Percentiles rank a stretch among this genome's conserved stretches.
Conservation (phyloP, 2,329 filamentous ascomycete species). For the Botrytis hyacinthi region DNA sequence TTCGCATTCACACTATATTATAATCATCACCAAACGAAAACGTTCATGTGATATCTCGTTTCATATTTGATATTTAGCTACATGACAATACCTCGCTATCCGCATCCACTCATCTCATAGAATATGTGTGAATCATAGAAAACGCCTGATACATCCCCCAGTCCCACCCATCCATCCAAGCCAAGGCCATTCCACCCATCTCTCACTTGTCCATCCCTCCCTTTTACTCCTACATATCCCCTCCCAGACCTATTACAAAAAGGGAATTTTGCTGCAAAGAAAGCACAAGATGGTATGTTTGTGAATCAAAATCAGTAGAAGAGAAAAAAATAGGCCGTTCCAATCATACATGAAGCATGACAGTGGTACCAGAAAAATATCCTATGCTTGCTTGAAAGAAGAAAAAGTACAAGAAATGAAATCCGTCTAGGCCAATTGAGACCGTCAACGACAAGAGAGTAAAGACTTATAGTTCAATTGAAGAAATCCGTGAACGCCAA, state of each 20-base stretch:
- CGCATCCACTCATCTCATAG: background rate
- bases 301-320: background rate
- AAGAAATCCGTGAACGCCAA: slow-evolving; percentile 5
- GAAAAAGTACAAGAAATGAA: slow-evolving; percentile 16
- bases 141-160: slow-evolving; percentile 7
- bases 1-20: background rate
- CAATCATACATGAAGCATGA: slow-evolving; percentile 14
- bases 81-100: background rate
- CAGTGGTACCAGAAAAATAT: slow-evolving; percentile 16
- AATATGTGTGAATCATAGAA: slow-evolving; percentile 6
- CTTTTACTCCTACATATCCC: slow-evolving; percentile 13
- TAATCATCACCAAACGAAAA: background rate
- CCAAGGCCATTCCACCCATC: background rate
- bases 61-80: slow-evolving; percentile 12
- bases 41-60: background rate
- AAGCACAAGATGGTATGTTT: background rate
- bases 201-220: slow-evolving; percentile 10
- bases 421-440: background rate
- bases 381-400: slow-evolving; percentile 15
- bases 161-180: background rate
- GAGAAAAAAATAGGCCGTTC: slow-evolving; percentile 9
- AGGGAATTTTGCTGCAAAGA: slow-evolving; percentile 1
- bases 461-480: background rate
- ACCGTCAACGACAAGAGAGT: background rate
- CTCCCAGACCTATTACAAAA: slow-evolving; percentile 1